These are phyloP conservation scores for Ogataea allantospora DNA, from an alignment of 805 yeast species.

Conservation along the genomic window DNA sequence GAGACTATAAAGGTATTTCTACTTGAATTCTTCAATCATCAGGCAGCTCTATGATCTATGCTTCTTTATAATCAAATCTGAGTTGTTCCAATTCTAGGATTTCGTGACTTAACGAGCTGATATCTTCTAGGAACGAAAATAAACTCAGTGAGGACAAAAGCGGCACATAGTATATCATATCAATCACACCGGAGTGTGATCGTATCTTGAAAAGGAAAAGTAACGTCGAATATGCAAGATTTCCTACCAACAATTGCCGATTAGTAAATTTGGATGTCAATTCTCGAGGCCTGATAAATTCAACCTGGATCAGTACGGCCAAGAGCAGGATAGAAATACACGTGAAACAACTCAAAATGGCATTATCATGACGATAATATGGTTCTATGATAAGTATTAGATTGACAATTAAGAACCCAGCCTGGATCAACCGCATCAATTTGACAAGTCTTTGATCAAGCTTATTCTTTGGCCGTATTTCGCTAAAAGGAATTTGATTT, in stretches of 20 bases:
- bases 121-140: conserved; percentile 19
- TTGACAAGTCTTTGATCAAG: conserved; percentile 11
- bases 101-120: conserved; percentile 18
- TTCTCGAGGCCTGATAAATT: conserved; percentile 15
- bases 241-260: background rate
- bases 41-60: conserved; percentile 33
- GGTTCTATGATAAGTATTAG: conserved; percentile 28
- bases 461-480: conserved; percentile 9
- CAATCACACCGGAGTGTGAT: conserved; percentile 11
- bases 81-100: conserved; percentile 23
- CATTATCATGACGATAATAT: conserved; percentile 27
- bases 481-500: conserved; percentile 21
- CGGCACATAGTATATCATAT: conserved; percentile 30
- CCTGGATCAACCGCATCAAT: conserved; percentile 18
- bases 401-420: conserved; percentile 23
- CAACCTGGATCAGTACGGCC: conserved; percentile 20
- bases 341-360: conserved; percentile 27
- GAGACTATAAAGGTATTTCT: conserved; percentile 10
- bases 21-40: conserved; percentile 22
- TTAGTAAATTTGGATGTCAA: conserved; percentile 2
- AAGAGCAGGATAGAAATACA: conserved; percentile 23
- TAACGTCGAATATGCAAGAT: conserved; percentile 7
- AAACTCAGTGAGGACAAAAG: conserved; percentile 22
- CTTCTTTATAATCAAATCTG: conserved; percentile 33
- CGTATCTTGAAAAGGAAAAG: conserved; percentile 13